Conservation (phyloP, 345 rosid genomes). For the Aethionema arabicum region DNA sequence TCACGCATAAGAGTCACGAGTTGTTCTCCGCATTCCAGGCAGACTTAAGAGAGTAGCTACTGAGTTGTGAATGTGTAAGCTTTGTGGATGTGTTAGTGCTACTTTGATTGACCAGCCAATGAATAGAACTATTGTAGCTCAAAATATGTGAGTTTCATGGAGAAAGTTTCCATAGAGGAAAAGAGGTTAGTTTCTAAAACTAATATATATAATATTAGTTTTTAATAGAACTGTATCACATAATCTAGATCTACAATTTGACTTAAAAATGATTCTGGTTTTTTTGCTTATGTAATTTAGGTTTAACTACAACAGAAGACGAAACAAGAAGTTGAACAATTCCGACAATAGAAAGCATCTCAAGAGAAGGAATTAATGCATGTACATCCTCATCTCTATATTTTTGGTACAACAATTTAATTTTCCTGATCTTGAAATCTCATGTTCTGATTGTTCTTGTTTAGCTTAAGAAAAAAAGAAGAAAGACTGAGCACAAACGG, state of each 20-base stretch:
- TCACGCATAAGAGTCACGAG: too few relatives aligned
- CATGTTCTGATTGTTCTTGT: constrained; percentile 20
- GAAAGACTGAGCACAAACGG: constrained; percentile 74
- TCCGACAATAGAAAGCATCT: constrained; percentile 82
- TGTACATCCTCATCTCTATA: constrained; percentile 35
- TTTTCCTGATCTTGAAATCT: constrained; percentile 13
- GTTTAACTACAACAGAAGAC: constrained; percentile 80
- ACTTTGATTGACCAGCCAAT: too few relatives aligned
- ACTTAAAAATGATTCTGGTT: constrained; percentile 15
- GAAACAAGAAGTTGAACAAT: constrained; percentile 82
- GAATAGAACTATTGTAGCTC: too few relatives aligned
- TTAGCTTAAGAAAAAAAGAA: constrained; percentile 72
- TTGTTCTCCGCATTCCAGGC: too few relatives aligned
- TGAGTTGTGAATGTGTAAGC: too few relatives aligned
- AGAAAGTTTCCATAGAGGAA: too few relatives aligned
- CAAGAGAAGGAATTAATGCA: constrained; percentile 76
- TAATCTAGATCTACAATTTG: background rate
- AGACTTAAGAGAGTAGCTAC: too few relatives aligned
- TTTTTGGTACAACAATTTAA: background rate
- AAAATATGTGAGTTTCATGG: too few relatives aligned
- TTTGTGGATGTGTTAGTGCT: too few relatives aligned
- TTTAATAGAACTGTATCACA: background rate
- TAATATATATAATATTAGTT: too few relatives aligned
- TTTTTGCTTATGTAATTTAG: constrained; percentile 35
- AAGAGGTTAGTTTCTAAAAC: too few relatives aligned